A percentile compares a stretch with the other conserved stretches of the same genome.
Conservation (phyloP, 768 basidiomycete genomes). For the Leccinellum rugosiceps region DNA sequence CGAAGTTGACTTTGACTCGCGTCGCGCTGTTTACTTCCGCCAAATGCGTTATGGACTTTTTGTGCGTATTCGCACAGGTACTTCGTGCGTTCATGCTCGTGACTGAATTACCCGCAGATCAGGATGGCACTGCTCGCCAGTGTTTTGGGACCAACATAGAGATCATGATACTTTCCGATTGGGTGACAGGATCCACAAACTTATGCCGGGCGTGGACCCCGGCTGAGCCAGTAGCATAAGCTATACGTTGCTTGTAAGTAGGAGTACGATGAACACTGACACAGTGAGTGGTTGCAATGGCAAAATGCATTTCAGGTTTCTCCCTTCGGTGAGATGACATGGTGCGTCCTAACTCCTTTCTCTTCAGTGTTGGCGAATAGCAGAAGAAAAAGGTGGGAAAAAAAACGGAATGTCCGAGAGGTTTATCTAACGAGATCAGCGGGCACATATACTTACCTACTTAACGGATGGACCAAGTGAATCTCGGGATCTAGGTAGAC, state of each 20-base stretch:
- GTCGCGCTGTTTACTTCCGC: constrained; percentile 94
- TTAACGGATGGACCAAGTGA: no score
- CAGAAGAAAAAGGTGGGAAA: no score
- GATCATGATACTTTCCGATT: background rate
- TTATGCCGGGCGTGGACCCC: background rate
- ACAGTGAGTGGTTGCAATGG: no score
- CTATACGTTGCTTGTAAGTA: no score
- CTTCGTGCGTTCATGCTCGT: background rate
- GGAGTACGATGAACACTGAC: no score
- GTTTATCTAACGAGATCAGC: no score
- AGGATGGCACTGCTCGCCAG: constrained; percentile 80
- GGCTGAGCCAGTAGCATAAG: background rate
- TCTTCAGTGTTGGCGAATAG: no score
- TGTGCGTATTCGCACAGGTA: constrained; percentile 47
- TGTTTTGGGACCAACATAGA: constrained; percentile 42
- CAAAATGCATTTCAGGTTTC: no score
- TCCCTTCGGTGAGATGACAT: no score
- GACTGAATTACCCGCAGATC: constrained; percentile 40
- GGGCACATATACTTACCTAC: no score
- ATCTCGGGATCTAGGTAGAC: background rate
- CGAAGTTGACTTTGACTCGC: constrained; percentile 94
- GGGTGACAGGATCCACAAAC: background rate
- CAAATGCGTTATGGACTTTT: constrained; percentile 99
- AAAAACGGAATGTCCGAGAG: no score
- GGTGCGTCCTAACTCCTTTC: no score